phyloP scores from a whole-genome alignment of 805 yeast genomes.

The Yamadazyma takamatsuzukensis region DNA sequence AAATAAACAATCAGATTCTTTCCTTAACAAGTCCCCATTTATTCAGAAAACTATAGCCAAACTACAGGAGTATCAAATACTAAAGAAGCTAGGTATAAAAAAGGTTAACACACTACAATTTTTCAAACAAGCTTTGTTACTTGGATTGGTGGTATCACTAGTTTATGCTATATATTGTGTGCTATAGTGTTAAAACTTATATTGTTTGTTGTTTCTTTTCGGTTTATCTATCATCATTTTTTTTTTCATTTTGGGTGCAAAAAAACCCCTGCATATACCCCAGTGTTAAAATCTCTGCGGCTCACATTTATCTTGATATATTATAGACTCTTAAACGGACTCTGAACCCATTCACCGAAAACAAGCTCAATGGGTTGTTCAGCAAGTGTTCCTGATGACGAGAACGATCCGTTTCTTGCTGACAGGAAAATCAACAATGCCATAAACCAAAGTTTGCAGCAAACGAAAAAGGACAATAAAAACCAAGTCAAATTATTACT shows the following conservation, averaged over 20 bases:
- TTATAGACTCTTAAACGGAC: background rate
- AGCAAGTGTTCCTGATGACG: constrained; percentile 48
- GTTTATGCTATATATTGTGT: constrained; percentile 15
- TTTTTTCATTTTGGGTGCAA: no score
- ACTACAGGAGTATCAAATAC: no score
- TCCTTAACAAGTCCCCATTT: constrained; percentile 1
- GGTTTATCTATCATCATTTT: no score
- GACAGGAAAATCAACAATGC: constrained; percentile 56
- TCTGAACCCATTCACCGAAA: no score
- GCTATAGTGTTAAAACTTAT: no score
- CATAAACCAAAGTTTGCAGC: constrained; percentile 59
- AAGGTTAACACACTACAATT: constrained; percentile 10
- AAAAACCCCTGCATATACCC: background rate
- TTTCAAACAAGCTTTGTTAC: constrained; percentile 16
- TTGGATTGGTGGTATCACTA: constrained; percentile 17
- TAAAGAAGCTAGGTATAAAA: constrained; percentile 1
- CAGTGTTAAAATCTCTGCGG: background rate
- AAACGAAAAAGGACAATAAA: constrained; percentile 48
- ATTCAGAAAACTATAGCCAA: constrained; percentile 1
- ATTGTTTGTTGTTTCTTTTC: no score
- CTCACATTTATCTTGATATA: background rate
- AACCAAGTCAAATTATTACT: constrained; percentile 67
- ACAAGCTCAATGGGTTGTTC: constrained; percentile 87
- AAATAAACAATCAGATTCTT: constrained; percentile 7
- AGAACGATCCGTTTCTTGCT: constrained; percentile 50